Percentiles rank a stretch among this genome's conserved stretches.
Evolutionary conservation across 768 basidiomycete species (phyloP).

Genomic region (Clitopilus passeckerianus): DNA sequence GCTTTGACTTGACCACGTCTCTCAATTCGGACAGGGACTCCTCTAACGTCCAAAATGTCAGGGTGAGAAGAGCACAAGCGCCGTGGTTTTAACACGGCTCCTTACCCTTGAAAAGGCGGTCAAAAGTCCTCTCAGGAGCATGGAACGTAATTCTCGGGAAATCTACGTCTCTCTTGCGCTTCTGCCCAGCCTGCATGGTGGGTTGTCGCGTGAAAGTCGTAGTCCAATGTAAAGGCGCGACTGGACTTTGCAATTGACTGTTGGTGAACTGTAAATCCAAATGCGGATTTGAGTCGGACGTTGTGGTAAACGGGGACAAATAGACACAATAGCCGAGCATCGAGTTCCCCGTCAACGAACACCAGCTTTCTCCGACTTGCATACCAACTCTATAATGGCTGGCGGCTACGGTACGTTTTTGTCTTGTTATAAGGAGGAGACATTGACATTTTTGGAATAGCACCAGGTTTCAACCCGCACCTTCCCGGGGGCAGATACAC

Average conservation of each 20-base stretch:
- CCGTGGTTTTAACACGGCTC: background rate
- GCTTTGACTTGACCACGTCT: slow-evolving; percentile 55
- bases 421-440: slow-evolving; percentile 1
- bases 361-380: background rate
- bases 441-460: slow-evolving; percentile 34
- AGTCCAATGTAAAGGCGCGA: slow-evolving; percentile 1
- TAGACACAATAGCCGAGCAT: background rate
- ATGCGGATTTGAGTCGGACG: background rate
- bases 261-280: background rate
- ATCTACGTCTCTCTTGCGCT: slow-evolving; percentile 36
- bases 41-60: slow-evolving; percentile 33
- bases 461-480: slow-evolving; percentile 85
- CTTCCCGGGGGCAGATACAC: slow-evolving; percentile 73
- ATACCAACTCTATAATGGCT: background rate
- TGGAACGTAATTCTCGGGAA: slow-evolving; percentile 41
- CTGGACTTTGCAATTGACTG: background rate
- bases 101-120: slow-evolving; percentile 50
- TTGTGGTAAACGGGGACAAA: background rate
- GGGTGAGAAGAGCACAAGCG: background rate
- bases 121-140: slow-evolving; percentile 38
- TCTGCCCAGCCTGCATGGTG: slow-evolving; percentile 32
- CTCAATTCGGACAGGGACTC: slow-evolving; percentile 54
- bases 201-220: slow-evolving; percentile 9
- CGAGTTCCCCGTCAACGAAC: slow-evolving; percentile 3
- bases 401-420: slow-evolving; percentile 3